Base-by-base conservation (phyloP, 495 filamentous ascomycete genomes). In the Aspergillus ellipticus region DNA sequence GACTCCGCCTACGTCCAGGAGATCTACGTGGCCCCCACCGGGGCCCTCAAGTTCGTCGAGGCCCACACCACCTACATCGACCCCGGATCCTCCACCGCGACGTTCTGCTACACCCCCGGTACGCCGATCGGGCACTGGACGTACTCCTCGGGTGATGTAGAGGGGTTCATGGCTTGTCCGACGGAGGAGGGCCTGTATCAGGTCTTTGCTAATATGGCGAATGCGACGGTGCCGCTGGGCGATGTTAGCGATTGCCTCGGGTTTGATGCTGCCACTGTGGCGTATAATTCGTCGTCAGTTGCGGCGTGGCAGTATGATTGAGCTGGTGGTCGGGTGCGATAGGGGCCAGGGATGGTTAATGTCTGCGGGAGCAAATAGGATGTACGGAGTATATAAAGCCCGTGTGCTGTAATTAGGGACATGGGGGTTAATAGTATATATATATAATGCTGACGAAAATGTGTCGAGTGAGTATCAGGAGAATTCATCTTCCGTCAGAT, bases 141-240 rank as follows among this genome's bases (percentile, higher is more conserved):
- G 20, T 47, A 47, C n/a, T 15, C 35, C 2, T 8, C 10, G 11
- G 11, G 5, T 13, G 35, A 13, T 0, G 35, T n/a, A 13, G n/a
- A 6, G 13, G 43, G 43, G 43, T 47, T 47, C 43, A 24, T 47
- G 43, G 43, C 43, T 19, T 47, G 43, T 47, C 43, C 43, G 11
- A 11, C 10, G 43, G 35, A 15, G 3, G 35, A 13, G 5, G 35
- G 35, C 13, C 35, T 13, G 9, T 39, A 39, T 5, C 35, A 39
- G 35, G 35, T 39, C 10, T 39, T 39, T 39, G 35, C 35, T 4
- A n/a, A 13, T 15, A n/a, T 39, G 35, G 10, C 11, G 13, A 39
- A 39, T 39, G 35, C 35, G 35, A 15, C 35, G 13, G 35, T 39
- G 6, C 35, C 35, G 13, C 11, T n/a, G 35, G 35, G 35, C 3